phyloP scores from a whole-genome alignment of 805 yeast genomes.

The Starmerella geochares region DNA sequence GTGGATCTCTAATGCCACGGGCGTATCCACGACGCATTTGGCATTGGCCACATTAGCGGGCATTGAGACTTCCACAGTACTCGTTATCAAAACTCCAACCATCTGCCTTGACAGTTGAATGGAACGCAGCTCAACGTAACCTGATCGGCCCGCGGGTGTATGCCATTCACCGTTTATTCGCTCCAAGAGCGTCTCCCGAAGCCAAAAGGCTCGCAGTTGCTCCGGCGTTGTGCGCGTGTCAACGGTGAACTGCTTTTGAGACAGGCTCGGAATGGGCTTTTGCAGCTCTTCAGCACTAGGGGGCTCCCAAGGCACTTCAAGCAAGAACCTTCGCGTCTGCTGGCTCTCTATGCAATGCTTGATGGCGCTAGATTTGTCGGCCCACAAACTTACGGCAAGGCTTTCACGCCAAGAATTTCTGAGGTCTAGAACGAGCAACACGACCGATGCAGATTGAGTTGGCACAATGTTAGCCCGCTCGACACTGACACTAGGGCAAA shows the following conservation, averaged over 20 bases:
- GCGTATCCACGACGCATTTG: slow-evolving; percentile 38
- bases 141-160: slow-evolving; percentile 37
- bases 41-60: background rate
- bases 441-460: slow-evolving; percentile 24
- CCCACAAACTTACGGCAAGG: slow-evolving; percentile 23
- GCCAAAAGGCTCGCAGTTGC: slow-evolving; percentile 74
- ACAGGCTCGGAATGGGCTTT: slow-evolving; percentile 56
- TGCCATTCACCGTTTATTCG: slow-evolving; percentile 59
- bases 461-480: slow-evolving; percentile 66
- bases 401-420: slow-evolving; percentile 68
- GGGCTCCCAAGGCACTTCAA: slow-evolving; percentile 57
- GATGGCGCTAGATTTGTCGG: slow-evolving; percentile 1
- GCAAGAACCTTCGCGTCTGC: slow-evolving; percentile 48
- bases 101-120: slow-evolving; percentile 52
- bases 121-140: slow-evolving; percentile 56
- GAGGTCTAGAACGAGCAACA: slow-evolving; percentile 64
- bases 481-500: slow-evolving; percentile 61
- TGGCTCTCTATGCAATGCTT: slow-evolving; percentile 30
- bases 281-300: slow-evolving; percentile 37
- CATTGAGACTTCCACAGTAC: slow-evolving; percentile 15
- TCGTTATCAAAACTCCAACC: slow-evolving; percentile 41
- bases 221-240: slow-evolving; percentile 40
- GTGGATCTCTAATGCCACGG: slow-evolving; percentile 42
- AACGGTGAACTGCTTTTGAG: slow-evolving; percentile 59
- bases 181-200: slow-evolving; percentile 53